A percentile compares a stretch with the other conserved stretches of the same genome.
These are phyloP conservation scores for Sclerotinia minor DNA, from an alignment of 2,329 filamentous ascomycete species.

Conservation along the genomic window DNA sequence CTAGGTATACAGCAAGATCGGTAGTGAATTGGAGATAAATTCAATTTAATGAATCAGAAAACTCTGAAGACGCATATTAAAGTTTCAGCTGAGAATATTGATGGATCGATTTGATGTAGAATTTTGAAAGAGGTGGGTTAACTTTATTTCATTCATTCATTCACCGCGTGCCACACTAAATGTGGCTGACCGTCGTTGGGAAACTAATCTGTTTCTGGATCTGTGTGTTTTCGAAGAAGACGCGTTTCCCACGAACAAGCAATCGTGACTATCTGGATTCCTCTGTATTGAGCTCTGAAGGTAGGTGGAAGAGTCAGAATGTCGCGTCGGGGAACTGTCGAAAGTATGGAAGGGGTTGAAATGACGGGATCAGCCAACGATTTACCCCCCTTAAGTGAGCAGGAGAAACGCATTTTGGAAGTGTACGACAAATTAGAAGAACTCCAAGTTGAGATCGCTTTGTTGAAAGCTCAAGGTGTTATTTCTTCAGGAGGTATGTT, in stretches of 20 bases:
- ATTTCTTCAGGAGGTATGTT: constrained; percentile 35
- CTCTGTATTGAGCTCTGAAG: neutral
- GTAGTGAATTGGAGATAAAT: neutral
- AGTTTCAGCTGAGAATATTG: neutral
- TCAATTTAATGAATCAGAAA: neutral
- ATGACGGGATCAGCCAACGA: constrained; percentile 24
- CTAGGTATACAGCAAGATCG: neutral
- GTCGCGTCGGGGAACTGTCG: constrained; percentile 23
- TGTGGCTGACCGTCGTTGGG: constrained; percentile 15
- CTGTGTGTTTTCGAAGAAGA: neutral
- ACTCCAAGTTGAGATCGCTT: constrained; percentile 68
- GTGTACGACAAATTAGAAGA: constrained; percentile 72
- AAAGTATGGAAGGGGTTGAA: constrained; percentile 39
- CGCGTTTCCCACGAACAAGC: constrained; percentile 11
- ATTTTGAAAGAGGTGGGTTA: constrained; percentile 1
- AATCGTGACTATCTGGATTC: neutral
- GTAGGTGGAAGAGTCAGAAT: neutral
- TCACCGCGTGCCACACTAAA: constrained; percentile 17
- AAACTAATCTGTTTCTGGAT: constrained; percentile 13
- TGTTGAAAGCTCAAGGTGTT: constrained; percentile 53
- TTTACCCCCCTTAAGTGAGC: constrained; percentile 58
- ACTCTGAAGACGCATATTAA: neutral
- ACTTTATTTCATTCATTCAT: neutral
- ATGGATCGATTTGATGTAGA: neutral
- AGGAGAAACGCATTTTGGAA: constrained; percentile 65